Conservation (phyloP, 176 grass and related monocot species). For the Leersia perrieri region DNA sequence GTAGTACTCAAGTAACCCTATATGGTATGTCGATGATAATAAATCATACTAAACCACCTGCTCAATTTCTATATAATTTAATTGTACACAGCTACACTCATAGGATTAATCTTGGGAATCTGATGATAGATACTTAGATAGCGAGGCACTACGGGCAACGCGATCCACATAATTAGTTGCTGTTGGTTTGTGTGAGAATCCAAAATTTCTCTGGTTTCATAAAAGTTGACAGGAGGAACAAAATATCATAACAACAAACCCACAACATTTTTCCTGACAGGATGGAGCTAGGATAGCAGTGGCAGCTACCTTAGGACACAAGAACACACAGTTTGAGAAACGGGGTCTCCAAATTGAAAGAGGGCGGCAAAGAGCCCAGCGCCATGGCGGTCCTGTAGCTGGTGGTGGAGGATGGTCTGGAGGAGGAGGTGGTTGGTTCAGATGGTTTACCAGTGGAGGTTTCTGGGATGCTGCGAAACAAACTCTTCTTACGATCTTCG, state of each 20-base stretch:
- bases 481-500: slow-evolving; percentile 57
- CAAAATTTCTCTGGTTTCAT: neutral
- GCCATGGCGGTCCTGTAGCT: slow-evolving; percentile 27
- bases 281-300: slow-evolving; percentile 52
- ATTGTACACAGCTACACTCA: too few species aligned
- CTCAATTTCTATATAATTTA: too few species aligned
- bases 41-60: neutral
- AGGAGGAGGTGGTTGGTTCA: slow-evolving; percentile 65
- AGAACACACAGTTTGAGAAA: slow-evolving; percentile 37
- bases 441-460: slow-evolving; percentile 55
- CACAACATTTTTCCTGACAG: slow-evolving; percentile 16
- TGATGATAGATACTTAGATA: neutral
- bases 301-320: slow-evolving; percentile 46
- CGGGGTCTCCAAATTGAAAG: slow-evolving; percentile 44
- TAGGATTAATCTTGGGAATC: neutral
- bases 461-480: slow-evolving; percentile 79
- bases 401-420: slow-evolving; percentile 56
- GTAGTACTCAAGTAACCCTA: neutral
- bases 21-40: neutral
- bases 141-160: neutral
- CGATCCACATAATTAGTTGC: neutral
- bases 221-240: neutral
- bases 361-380: slow-evolving; percentile 13
- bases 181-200: neutral
- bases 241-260: neutral